phyloP scores from a whole-genome alignment of 106 monocot species.

The Alisma plantagoaquatica region DNA sequence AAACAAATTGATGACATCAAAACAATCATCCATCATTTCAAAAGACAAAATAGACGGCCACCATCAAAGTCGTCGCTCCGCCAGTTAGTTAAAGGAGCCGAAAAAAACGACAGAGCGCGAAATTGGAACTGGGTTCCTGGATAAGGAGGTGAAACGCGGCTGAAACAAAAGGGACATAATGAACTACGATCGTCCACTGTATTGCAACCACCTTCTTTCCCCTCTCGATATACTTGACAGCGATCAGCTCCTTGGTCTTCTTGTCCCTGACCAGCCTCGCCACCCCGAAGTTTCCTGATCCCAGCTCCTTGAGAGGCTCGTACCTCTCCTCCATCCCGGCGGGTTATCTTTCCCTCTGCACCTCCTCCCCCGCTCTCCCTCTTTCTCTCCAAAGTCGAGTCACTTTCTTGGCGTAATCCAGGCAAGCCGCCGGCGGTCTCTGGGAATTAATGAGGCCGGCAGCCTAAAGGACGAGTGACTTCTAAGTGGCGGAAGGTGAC shows the following conservation, averaged over 20 bases:
- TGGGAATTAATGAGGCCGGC: not conserved
- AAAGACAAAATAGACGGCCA: too few relatives aligned
- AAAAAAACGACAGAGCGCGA: too few relatives aligned
- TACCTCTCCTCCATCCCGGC: conserved; percentile 67
- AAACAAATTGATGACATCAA: not conserved
- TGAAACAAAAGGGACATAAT: not conserved
- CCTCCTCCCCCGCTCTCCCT: conserved; percentile 2
- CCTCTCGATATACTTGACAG: conserved; percentile 66
- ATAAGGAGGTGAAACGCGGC: too few relatives aligned
- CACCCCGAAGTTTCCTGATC: too few relatives aligned
- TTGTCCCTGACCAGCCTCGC: conserved; percentile 57
- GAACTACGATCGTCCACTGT: too few relatives aligned
- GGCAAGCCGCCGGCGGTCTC: not conserved
- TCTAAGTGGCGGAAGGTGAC: not conserved
- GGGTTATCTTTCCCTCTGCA: not conserved
- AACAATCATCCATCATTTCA: not conserved
- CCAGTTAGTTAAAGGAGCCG: too few relatives aligned
- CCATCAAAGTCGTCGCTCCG: not conserved
- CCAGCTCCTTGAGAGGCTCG: conserved; percentile 52
- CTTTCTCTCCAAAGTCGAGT: not conserved
- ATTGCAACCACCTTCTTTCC: conserved; percentile 39
- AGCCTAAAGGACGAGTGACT: not conserved
- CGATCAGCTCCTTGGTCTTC: too few relatives aligned
- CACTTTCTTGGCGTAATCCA: not conserved
- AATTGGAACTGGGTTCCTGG: too few relatives aligned